A percentile compares a stretch with the other conserved stretches of the same genome.
phyloP scores from a whole-genome alignment of 306 rosid genomes.

The Psophocarpus tetragonolobus region DNA sequence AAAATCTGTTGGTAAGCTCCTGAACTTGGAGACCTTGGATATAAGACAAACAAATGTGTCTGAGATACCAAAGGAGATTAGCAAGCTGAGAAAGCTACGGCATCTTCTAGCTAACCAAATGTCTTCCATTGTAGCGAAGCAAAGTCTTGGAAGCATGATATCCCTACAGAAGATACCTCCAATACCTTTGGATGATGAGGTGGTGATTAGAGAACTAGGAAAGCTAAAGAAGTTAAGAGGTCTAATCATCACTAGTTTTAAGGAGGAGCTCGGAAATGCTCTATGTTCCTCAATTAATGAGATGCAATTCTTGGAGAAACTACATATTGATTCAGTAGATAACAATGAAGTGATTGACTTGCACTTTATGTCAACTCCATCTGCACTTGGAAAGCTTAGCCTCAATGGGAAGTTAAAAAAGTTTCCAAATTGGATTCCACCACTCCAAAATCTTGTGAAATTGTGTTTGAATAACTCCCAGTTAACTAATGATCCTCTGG shows the following conservation, averaged over 20 bases:
- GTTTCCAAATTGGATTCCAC: background rate
- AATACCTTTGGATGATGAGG: background rate
- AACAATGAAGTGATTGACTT: background rate
- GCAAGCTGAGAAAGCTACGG: slow-evolving; percentile 4
- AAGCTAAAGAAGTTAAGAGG: background rate
- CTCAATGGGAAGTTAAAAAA: rapidly evolving
- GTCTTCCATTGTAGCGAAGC: background rate
- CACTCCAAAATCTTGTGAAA: background rate
- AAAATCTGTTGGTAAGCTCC: background rate
- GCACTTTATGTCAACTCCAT: background rate
- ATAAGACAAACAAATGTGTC: rapidly evolving
- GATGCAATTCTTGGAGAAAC: background rate
- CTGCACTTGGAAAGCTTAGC: background rate
- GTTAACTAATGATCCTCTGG: background rate
- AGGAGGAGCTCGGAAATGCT: rapidly evolving
- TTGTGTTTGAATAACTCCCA: rapidly evolving
- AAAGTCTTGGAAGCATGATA: background rate
- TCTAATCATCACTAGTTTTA: background rate
- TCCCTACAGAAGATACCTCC: background rate
- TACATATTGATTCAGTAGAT: rapidly evolving
- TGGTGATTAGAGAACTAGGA: background rate
- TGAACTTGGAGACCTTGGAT: slow-evolving; percentile 5
- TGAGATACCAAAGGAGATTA: background rate
- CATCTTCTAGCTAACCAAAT: background rate
- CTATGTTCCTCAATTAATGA: background rate